Evolutionary conservation across 78 protist genomes (phyloP), one percentile per base, ranked within the genome.

Genomic region (Planoprotostelium fungivorum): DNA sequence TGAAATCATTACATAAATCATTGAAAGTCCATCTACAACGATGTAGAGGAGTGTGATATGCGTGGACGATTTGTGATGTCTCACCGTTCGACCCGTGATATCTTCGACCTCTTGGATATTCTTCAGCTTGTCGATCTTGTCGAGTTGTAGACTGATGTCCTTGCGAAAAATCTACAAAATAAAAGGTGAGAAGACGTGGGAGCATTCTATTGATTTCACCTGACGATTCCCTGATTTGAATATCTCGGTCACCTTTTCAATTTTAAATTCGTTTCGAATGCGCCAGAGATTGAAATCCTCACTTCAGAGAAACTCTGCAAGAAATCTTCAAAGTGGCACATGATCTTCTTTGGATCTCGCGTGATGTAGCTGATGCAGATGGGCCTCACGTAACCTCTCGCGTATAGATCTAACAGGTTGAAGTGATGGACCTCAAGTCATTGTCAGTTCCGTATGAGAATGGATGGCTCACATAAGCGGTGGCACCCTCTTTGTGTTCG

Each of bases 351-450:
- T 5, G 92, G 92, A 37, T 90, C 88, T 36, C 29, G 1, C 34
- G 96, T 94, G 16, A 94, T 38, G 63, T 88, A 92, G 28, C 90
- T 37, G 36, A 94, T 0, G 37, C 90, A 90, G 0, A 86, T 37
- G 34, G 96, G 95, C 37, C 96, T 88, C 34, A 94, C 96, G 84
- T 90, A 94, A 0, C 96, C 96, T 9, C 96, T 73, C 31, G 96
- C 96, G 39, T 88, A 25, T 0, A 94, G 84, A 87, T 94, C 96
- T 31, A 63, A 86, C 84, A 94, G 84, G 38, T 93, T 92, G 35
- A 94, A 88, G 38, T 94, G 93, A 85, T 94, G 96, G 28, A 94
- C 94, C 94, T 92, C n/a, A n/a, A n/a, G n/a, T n/a, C n/a, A n/a
- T 37, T 51, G 73, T 51, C 73, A 16, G 16, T 5, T 34, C 83